Base-by-base conservation (phyloP, 2,329 filamentous ascomycete genomes). In the Dothiorella sarmentorum region DNA sequence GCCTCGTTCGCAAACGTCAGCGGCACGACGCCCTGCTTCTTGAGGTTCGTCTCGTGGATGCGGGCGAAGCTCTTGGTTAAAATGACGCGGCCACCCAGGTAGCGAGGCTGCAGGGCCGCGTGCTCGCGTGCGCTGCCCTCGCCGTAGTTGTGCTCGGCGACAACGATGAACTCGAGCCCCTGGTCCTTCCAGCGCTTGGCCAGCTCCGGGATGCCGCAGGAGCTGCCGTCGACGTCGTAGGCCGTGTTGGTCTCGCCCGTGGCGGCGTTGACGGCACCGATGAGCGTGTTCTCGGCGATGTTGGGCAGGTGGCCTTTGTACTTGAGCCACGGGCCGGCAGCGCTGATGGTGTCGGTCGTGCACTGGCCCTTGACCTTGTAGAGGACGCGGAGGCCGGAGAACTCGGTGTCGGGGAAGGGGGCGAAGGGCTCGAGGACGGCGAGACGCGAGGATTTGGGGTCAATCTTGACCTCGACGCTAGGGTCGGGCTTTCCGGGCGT, bases 281-380 rank as follows among this genome's bases (percentile, higher is more conserved):
- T 97, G 64, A 99, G 85, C 2, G 94, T 99, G 83, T 99, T 99
- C 71, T 91, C 91, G 66, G 87, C 89, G 74, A 99, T 99, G 80
- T 99, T 99, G 73, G 94, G 91, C 63, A 99, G 85, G 76, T 99
- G 94, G 63, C 94, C 94, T 82, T 97, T 97, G 85, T 97, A 99
- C 78, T 97, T 97, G 66, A 99, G 85, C 93, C 93, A 97, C 15
- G 93, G 93, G 5, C 93, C 93, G 1, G 93, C 93, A 31, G 93
- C 93, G 35, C 92, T 97, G 76, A 99, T 99, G 67, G 94, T 97
- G 76, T 99, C 94, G 42, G 94, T 99, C 59, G 94, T 99, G 82
- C 94, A 99, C 78, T 99, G 96, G 64, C 94, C 94, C 63, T 92
- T 89, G 63, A 97, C 89, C 78, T 97, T 97, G 81, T 96, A 93